Percentiles rank a stretch among this genome's conserved stretches.
Conservation (phyloP, 2,329 filamentous ascomycete species). For the Ophiobolus disseminans region DNA sequence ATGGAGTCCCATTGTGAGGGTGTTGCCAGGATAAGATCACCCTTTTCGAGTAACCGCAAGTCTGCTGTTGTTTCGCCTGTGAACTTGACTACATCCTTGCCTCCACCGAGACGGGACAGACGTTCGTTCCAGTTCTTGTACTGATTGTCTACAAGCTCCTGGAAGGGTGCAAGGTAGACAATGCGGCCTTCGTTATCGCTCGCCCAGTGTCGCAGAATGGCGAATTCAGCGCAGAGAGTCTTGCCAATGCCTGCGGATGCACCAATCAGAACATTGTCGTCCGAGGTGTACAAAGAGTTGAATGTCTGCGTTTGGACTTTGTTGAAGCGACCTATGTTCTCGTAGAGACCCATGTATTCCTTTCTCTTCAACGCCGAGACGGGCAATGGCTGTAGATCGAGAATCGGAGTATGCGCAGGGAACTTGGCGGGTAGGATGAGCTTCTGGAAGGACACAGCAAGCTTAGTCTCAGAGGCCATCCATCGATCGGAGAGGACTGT, state of each 20-base stretch:
- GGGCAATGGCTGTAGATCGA: slow-evolving; percentile 90
- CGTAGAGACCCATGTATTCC: slow-evolving; percentile 82
- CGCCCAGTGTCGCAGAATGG: slow-evolving; percentile 86
- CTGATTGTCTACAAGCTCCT: slow-evolving; percentile 85
- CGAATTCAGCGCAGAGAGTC: slow-evolving; percentile 95
- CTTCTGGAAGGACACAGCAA: slow-evolving; percentile 94
- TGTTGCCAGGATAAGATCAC: slow-evolving; percentile 90
- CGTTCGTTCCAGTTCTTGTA: slow-evolving; percentile 86
- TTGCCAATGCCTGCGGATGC: slow-evolving; percentile 96
- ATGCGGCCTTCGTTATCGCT: slow-evolving; percentile 75
- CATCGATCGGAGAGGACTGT: slow-evolving; percentile 93
- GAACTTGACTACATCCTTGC: slow-evolving; percentile 90
- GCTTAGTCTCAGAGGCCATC: slow-evolving; percentile 96
- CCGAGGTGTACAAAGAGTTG: slow-evolving; percentile 87
- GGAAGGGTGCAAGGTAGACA: slow-evolving; percentile 93
- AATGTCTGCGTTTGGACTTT: slow-evolving; percentile 97
- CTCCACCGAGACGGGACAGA: slow-evolving; percentile 73
- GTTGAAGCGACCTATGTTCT: slow-evolving; percentile 88
- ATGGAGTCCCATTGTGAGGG: slow-evolving; percentile 95
- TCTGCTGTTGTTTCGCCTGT: slow-evolving; percentile 92
- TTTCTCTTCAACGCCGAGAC: slow-evolving; percentile 86
- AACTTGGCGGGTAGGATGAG: slow-evolving; percentile 94
- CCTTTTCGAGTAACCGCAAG: slow-evolving; percentile 83
- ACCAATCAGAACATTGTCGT: slow-evolving; percentile 92
- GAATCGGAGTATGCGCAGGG: slow-evolving; percentile 87